Evolutionary conservation across 148 eudicot species (phyloP).

Genomic region (Vaccinium myrtillus): DNA sequence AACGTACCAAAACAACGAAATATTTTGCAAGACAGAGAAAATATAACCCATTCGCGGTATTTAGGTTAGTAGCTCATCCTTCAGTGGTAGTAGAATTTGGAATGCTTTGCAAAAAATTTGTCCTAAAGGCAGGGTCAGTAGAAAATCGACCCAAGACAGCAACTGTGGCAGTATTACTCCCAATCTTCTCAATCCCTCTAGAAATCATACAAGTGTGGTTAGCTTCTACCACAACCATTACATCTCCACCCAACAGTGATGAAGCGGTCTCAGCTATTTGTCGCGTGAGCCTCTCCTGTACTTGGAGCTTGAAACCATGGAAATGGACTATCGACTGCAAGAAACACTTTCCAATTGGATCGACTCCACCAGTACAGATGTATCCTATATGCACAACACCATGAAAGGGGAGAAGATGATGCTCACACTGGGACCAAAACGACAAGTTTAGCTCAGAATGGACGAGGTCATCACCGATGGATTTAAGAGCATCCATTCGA

Average conservation of each 20-base stretch:
- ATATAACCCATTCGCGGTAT: neutral
- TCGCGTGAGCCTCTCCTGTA: slow-evolving; percentile 89
- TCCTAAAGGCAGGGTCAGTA: slow-evolving; percentile 59
- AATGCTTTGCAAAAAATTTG: slow-evolving; percentile 62
- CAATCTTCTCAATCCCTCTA: slow-evolving; percentile 87
- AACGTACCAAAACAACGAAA: neutral
- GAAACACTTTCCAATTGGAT: slow-evolving; percentile 44
- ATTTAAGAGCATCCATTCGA: slow-evolving; percentile 24
- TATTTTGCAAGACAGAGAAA: neutral
- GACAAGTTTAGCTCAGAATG: slow-evolving; percentile 59
- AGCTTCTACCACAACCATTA: slow-evolving; percentile 90
- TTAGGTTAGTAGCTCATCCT: slow-evolving; percentile 17
- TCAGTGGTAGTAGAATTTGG: slow-evolving; percentile 31
- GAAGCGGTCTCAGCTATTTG: slow-evolving; percentile 87
- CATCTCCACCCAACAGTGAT: slow-evolving; percentile 64
- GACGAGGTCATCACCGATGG: slow-evolving; percentile 35
- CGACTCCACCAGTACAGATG: slow-evolving; percentile 29
- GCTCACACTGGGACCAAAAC: slow-evolving; percentile 94
- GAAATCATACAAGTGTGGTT: slow-evolving; percentile 93
- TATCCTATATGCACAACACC: slow-evolving; percentile 93
- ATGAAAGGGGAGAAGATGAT: slow-evolving; percentile 89
- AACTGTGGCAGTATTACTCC: slow-evolving; percentile 81
- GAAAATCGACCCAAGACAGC: slow-evolving; percentile 91
- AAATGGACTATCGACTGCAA: slow-evolving; percentile 79
- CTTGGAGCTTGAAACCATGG: slow-evolving; percentile 88